A percentile compares a stretch with the other conserved stretches of the same genome.
Conservation (phyloP, 2,329 filamentous ascomycete species). For the Fusarium guadeloupense region DNA sequence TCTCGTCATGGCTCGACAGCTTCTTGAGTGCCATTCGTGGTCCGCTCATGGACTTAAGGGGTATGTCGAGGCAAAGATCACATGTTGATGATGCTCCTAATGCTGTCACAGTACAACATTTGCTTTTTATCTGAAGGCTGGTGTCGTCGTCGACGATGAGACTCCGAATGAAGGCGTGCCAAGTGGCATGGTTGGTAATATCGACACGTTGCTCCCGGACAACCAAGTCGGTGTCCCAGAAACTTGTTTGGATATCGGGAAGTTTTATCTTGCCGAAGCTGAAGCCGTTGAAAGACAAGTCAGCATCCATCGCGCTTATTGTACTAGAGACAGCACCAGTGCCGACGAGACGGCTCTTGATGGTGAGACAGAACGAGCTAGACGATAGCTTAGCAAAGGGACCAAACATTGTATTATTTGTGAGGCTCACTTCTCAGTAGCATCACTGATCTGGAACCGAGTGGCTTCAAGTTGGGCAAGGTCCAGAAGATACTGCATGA, state of each 20-base stretch:
- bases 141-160: constrained; percentile 44
- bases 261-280: constrained; percentile 45
- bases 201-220: constrained; percentile 42
- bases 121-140: constrained; percentile 44
- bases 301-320: constrained; percentile 43
- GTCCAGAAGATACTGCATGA: constrained; percentile 44
- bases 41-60: constrained; percentile 42
- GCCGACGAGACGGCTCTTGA: constrained; percentile 45
- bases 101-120: constrained; percentile 40
- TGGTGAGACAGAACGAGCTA: constrained; percentile 45
- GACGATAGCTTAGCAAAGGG: background rate
- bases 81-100: constrained; percentile 37
- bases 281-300: constrained; percentile 44
- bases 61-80: constrained; percentile 39
- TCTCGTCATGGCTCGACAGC: constrained; percentile 26
- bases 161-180: constrained; percentile 45
- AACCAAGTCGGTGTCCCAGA: constrained; percentile 42
- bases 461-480: constrained; percentile 43
- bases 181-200: constrained; percentile 44
- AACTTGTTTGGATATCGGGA: constrained; percentile 43
- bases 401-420: background rate
- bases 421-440: constrained; percentile 44
- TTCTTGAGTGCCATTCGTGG: constrained; percentile 36
- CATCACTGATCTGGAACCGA: constrained; percentile 44
- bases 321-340: constrained; percentile 46